Evolutionary conservation across 306 rosid species (phyloP).

Genomic region (Cucurbita argyrosperma): DNA sequence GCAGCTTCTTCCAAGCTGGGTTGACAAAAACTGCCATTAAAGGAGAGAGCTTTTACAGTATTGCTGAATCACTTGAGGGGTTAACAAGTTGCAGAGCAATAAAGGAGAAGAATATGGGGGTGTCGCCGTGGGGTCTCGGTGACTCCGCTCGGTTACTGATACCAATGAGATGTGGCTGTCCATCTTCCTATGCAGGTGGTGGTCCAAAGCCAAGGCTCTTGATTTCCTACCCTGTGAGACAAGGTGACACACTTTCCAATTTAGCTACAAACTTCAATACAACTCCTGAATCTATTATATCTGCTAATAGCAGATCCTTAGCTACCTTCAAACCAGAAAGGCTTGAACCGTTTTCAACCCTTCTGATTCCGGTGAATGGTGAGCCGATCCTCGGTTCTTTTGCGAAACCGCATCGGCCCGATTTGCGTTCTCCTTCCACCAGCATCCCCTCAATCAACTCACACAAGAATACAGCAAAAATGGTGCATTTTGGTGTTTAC

Average conservation of each 20-base stretch:
- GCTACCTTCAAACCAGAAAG: slow-evolving; percentile 11
- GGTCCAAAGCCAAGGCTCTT: slow-evolving; percentile 26
- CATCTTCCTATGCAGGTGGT: slow-evolving; percentile 27
- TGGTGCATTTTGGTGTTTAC: slow-evolving; percentile 31
- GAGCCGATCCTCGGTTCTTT: slow-evolving; percentile 32
- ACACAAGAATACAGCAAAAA: slow-evolving; percentile 37
- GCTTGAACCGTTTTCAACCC: slow-evolving; percentile 40
- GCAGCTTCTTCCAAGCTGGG: slow-evolving; percentile 34
- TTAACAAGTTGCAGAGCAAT: slow-evolving; percentile 61
- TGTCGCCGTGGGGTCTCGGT: slow-evolving; percentile 38
- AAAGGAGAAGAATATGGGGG: slow-evolving; percentile 35
- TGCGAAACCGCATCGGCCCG: slow-evolving; percentile 31
- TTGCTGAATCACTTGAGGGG: slow-evolving; percentile 60
- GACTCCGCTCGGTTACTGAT: slow-evolving; percentile 27
- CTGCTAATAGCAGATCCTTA: slow-evolving; percentile 33
- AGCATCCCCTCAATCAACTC: slow-evolving; percentile 20
- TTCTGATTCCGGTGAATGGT: slow-evolving; percentile 49
- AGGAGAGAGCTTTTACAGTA: slow-evolving; percentile 59
- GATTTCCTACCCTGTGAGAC: slow-evolving; percentile 55
- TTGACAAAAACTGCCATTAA: slow-evolving; percentile 31
- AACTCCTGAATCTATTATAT: slow-evolving; percentile 36
- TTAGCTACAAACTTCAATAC: slow-evolving; percentile 61
- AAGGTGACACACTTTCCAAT: slow-evolving; percentile 44
- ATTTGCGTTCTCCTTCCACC: slow-evolving; percentile 25
- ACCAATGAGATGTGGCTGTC: slow-evolving; percentile 74